Conservation (phyloP, 177 flowering plant species). For the Tripterygium wilfordii region DNA sequence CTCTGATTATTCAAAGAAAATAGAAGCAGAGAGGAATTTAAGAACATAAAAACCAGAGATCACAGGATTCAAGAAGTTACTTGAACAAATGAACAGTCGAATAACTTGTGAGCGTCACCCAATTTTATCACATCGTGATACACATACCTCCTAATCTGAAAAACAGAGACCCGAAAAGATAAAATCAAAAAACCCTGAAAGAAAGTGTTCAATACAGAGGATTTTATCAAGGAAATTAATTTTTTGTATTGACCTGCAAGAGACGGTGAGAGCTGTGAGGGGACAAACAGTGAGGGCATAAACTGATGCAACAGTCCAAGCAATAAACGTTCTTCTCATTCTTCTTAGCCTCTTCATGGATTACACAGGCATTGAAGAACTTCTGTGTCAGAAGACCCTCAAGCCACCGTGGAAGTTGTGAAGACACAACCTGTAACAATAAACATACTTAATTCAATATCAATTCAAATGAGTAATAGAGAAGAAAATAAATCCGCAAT, state of each 20-base stretch:
- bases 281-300: constrained; percentile 46
- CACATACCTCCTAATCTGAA: constrained; percentile 51
- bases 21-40: not conserved
- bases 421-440: constrained; percentile 22
- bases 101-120: constrained; percentile 39
- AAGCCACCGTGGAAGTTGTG: constrained; percentile 40
- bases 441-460: not conserved
- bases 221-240: not conserved
- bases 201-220: not conserved
- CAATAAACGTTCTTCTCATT: constrained; percentile 57
- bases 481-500: not conserved
- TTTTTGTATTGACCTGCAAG: no score
- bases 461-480: not conserved
- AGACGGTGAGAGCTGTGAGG: constrained; percentile 45
- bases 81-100: constrained; percentile 47
- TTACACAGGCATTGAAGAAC: constrained; percentile 43
- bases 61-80: constrained; percentile 15
- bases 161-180: not conserved
- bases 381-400: constrained; percentile 33
- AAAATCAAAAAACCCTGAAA: no score
- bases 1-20: not conserved
- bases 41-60: no score
- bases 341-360: constrained; percentile 39
- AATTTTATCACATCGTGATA: constrained; percentile 48
- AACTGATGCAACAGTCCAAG: constrained; percentile 41